Conservation (phyloP, 495 filamentous ascomycete genomes). For the Podospora fimiseda region DNA sequence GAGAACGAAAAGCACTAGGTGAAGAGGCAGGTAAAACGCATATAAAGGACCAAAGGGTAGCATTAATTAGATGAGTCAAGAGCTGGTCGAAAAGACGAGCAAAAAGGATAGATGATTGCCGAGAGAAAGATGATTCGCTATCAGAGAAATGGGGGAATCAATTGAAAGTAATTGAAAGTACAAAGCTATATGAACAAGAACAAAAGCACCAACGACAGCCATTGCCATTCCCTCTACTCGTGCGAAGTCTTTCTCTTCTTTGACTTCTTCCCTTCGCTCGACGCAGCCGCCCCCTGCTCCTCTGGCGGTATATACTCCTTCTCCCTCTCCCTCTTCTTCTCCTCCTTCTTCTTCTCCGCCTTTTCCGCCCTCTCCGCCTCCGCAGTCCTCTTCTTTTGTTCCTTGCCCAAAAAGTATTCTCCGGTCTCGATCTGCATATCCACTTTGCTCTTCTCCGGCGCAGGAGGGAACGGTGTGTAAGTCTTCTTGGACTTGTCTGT, state of each 20-base stretch:
- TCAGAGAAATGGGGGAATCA: too few relatives aligned
- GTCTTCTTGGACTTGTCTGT: slow-evolving; percentile 89
- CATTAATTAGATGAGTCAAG: too few relatives aligned
- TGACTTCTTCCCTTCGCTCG: slow-evolving; percentile 21
- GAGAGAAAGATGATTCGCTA: too few relatives aligned
- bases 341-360: slow-evolving; percentile 75
- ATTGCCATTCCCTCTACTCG: slow-evolving; percentile 30
- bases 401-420: slow-evolving; percentile 91
- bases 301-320: slow-evolving; percentile 81
- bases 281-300: slow-evolving; percentile 43
- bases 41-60: too few relatives aligned
- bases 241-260: slow-evolving; percentile 53
- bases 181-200: too few relatives aligned
- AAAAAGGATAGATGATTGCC: too few relatives aligned
- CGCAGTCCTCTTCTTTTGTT: slow-evolving; percentile 77
- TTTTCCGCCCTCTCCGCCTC: slow-evolving; percentile 74
- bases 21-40: too few relatives aligned
- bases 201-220: too few relatives aligned
- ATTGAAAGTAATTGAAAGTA: too few relatives aligned
- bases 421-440: slow-evolving; percentile 97
- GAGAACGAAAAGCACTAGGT: too few relatives aligned
- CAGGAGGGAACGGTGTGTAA: slow-evolving; percentile 77
- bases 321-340: slow-evolving; percentile 79
- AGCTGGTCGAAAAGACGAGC: too few relatives aligned
- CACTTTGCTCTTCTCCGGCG: slow-evolving; percentile 74